Evolutionary conservation across 2,329 filamentous ascomycete genomes (phyloP).

Genomic region (Neonectria magnoliae): DNA sequence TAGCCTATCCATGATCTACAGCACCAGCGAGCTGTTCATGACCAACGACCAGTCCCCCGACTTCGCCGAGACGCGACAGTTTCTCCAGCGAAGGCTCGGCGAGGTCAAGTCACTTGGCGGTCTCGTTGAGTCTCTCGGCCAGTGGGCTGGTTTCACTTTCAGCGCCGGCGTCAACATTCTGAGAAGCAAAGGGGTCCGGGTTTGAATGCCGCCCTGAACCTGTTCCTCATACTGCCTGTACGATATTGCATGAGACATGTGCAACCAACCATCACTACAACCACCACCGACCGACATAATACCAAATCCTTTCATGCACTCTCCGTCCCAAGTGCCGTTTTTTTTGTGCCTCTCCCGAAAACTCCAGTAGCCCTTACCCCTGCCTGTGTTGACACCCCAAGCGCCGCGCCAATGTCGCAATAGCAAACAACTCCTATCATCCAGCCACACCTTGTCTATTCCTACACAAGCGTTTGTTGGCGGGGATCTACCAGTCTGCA

Average conservation of each 20-base stretch:
- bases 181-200: constrained; percentile 85
- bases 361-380: constrained; percentile 19
- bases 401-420: constrained; percentile 20
- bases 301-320: constrained; percentile 18
- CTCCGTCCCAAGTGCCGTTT: constrained; percentile 22
- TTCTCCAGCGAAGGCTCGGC: constrained; percentile 78
- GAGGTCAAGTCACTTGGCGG: constrained; percentile 73
- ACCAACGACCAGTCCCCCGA: constrained; percentile 81
- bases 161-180: constrained; percentile 82
- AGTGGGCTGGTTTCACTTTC: constrained; percentile 86
- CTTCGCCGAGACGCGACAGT: constrained; percentile 81
- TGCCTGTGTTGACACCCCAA: constrained; percentile 23
- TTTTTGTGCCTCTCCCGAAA: constrained; percentile 11
- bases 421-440: constrained; percentile 25
- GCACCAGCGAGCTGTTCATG: constrained; percentile 90
- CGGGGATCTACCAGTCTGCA: constrained; percentile 67
- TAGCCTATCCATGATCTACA: constrained; percentile 67
- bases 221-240: constrained; percentile 26
- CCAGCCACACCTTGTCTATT: constrained; percentile 9
- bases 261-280: constrained; percentile 29
- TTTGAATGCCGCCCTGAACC: constrained; percentile 58
- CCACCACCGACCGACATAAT: constrained; percentile 21
- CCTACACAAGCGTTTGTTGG: constrained; percentile 57
- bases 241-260: constrained; percentile 42
- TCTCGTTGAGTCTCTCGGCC: constrained; percentile 69